These are phyloP conservation scores for Biscogniauxia mediterranea DNA, from an alignment of 2,329 filamentous ascomycete genomes.

Conservation along the genomic window DNA sequence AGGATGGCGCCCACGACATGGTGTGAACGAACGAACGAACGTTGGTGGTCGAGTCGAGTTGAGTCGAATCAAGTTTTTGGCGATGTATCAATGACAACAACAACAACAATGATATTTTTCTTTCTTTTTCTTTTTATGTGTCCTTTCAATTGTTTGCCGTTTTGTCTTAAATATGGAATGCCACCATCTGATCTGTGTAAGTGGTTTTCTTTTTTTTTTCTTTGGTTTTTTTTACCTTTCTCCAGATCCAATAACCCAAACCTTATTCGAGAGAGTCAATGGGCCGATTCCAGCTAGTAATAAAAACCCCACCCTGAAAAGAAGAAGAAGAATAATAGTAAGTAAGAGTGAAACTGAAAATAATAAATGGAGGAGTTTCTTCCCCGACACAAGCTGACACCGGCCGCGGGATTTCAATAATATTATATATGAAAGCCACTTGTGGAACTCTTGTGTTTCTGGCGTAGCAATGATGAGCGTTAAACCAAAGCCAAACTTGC, in stretches of 20 bases:
- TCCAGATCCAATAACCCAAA: background rate
- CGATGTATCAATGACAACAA: background rate
- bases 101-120: background rate
- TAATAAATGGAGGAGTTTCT: constrained; percentile 4
- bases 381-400: constrained; percentile 2
- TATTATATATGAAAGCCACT: constrained; percentile 24
- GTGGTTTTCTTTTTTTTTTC: too few species aligned
- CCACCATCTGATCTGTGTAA: background rate
- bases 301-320: too few species aligned
- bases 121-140: too few species aligned
- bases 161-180: background rate
- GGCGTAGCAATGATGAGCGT: constrained; percentile 18
- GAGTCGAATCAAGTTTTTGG: background rate
- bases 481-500: constrained; percentile 7
- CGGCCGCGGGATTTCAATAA: constrained; percentile 16
- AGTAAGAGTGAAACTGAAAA: background rate
- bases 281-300: background rate
- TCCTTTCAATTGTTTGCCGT: too few species aligned
- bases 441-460: constrained; percentile 10
- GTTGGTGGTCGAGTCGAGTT: background rate
- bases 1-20: constrained; percentile 51
- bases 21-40: too few species aligned
- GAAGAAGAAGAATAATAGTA: too few species aligned
- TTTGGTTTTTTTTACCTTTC: too few species aligned
- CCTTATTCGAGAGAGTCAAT: background rate